Conservation (phyloP, 176 grass and related monocot genomes). For the Oryza nivara region DNA sequence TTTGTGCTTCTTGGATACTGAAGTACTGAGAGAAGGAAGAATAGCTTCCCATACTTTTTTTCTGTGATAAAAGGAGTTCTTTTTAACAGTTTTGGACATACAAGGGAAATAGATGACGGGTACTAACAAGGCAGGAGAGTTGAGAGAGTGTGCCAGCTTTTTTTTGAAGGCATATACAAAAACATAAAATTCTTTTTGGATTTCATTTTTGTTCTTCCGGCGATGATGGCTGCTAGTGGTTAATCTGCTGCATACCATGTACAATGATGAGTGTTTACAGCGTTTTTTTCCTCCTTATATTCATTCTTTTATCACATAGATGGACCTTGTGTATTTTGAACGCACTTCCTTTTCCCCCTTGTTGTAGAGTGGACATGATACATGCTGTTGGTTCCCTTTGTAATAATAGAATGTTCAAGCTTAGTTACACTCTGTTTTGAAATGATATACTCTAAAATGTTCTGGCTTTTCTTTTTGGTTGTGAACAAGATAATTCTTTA, state of each 20-base stretch:
- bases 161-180: slow-evolving; percentile 43
- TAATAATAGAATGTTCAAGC: slow-evolving; percentile 1
- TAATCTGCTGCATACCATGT: slow-evolving; percentile 35
- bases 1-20: neutral
- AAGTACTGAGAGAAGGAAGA: slow-evolving; percentile 1
- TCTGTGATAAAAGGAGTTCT: neutral
- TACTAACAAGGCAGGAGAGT: slow-evolving; percentile 24
- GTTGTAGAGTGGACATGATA: neutral
- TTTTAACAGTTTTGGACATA: slow-evolving; percentile 29
- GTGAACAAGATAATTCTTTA: neutral
- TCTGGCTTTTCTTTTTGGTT: neutral
- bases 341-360: neutral
- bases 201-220: slow-evolving; percentile 30
- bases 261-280: slow-evolving; percentile 33
- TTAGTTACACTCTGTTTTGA: neutral
- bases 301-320: slow-evolving; percentile 1
- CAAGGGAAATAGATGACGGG: slow-evolving; percentile 14
- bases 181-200: neutral
- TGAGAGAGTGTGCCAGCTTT: slow-evolving; percentile 44
- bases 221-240: slow-evolving; percentile 24
- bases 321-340: slow-evolving; percentile 4
- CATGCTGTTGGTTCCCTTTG: neutral
- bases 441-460: neutral
- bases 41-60: neutral
- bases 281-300: neutral